Evolutionary conservation across 768 basidiomycete genomes (phyloP), one percentile per base, ranked within the genome.

Genomic region (Lactarius sanguifluus): DNA sequence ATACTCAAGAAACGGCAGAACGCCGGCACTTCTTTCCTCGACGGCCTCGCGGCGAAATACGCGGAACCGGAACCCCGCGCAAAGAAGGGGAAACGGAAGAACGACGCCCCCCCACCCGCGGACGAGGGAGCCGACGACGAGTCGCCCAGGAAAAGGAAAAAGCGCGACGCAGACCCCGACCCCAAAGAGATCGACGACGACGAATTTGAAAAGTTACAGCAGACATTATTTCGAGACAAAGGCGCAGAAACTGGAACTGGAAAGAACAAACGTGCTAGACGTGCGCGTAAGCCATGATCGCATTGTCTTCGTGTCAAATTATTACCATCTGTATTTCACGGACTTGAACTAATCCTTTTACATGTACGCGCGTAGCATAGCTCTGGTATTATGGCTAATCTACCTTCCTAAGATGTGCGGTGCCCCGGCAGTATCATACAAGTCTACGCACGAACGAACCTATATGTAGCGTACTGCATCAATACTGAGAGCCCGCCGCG

Each of bases 401-500:
- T 52, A 54, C 30, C 58, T 25, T 20, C 32, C 20, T 6, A 30
- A 25, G 41, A 43, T 25, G 52, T 30, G 47, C 23, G 20, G 28
- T 38, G 47, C 23, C 45, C 40, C n/a, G 36, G 50, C 36, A 41
- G 60, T 41, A 34, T 36, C 56, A 64, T 55, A 58, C 34, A 28
- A 52, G 16, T 34, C 43, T 38, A 32, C n/a, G 15, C 32, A n/a
- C 38, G 59, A 52, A 58, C 41, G 32, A 30, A 50, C 23, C 62
- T 74, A 92, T 71, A 94, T 73, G 73, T 91, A 93, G 71, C 89
- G 85, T 68, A 94, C 77, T 28, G 86, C 81, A 77, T 96, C 94
- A 68, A 96, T 90, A 10, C 94, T 94, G 61, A 96, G 77, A 76
- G 87, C 89, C 67, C 91, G 80, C 65, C 94, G 81, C 18, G 91